These are phyloP conservation scores for Geotrichum siamense DNA, from an alignment of 1,139 yeast genomes.

Conservation along the genomic window DNA sequence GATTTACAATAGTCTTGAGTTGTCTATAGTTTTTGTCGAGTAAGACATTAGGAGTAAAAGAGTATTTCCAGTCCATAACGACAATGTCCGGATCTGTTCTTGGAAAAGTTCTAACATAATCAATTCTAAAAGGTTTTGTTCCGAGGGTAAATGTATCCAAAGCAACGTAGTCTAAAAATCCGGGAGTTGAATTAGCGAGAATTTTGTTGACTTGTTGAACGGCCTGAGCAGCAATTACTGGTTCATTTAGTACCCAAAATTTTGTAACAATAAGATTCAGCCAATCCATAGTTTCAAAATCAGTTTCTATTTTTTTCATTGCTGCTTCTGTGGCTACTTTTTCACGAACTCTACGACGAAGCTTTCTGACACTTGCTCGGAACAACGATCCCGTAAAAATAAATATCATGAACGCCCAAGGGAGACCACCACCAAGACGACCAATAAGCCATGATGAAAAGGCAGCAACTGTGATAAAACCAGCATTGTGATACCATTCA, in stretches of 20 bases:
- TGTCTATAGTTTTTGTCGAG: constrained; percentile 82
- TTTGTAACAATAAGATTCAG: constrained; percentile 76
- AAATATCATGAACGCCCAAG: constrained; percentile 70
- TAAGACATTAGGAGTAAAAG: constrained; percentile 84
- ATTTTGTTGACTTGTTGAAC: constrained; percentile 80
- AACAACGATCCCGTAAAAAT: constrained; percentile 57
- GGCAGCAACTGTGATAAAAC: constrained; percentile 55
- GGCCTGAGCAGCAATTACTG: constrained; percentile 79
- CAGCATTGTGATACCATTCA: constrained; percentile 93
- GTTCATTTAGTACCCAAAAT: constrained; percentile 88
- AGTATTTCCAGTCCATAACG: constrained; percentile 88
- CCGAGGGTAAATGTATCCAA: constrained; percentile 86
- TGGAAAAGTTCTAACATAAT: constrained; percentile 76
- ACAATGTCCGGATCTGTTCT: constrained; percentile 87
- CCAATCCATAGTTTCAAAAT: constrained; percentile 94
- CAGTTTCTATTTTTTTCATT: constrained; percentile 71
- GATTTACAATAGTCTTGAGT: constrained; percentile 73
- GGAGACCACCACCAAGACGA: constrained; percentile 65
- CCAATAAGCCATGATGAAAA: constrained; percentile 74
- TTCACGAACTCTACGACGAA: constrained; percentile 67
- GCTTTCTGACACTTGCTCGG: constrained; percentile 74
- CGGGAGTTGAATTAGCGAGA: constrained; percentile 67
- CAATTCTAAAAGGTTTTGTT: constrained; percentile 90
- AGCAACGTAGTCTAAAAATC: constrained; percentile 74
- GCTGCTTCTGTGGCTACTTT: constrained; percentile 81